Evolutionary conservation across 345 rosid species (phyloP).

Genomic region (Hibiscus tridactylites): DNA sequence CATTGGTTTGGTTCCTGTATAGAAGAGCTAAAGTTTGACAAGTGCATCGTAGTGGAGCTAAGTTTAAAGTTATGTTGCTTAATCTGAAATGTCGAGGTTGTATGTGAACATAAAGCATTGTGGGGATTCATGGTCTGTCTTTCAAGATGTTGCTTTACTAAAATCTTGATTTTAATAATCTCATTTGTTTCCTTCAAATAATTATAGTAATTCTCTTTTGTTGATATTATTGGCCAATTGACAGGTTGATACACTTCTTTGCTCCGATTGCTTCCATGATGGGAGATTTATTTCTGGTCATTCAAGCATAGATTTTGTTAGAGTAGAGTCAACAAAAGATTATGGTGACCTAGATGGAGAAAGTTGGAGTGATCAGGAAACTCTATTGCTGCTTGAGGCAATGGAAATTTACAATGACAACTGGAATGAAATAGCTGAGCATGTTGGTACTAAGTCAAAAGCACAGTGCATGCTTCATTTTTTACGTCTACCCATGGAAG

Average conservation of each 20-base stretch:
- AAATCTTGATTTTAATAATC: slow-evolving; percentile 2
- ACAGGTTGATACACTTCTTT: slow-evolving; percentile 73
- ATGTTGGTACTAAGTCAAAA: slow-evolving; percentile 91
- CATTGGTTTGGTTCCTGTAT: background rate
- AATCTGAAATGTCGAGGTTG: background rate
- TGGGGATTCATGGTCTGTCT: background rate
- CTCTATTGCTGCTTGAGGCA: slow-evolving; percentile 85
- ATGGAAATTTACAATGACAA: slow-evolving; percentile 77
- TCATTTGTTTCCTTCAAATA: background rate
- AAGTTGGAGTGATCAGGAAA: slow-evolving; percentile 94
- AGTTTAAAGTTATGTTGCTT: background rate
- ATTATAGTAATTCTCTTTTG: background rate
- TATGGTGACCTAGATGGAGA: slow-evolving; percentile 75
- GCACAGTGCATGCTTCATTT: slow-evolving; percentile 35
- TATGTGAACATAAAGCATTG: background rate
- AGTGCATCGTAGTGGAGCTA: background rate
- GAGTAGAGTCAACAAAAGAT: slow-evolving; percentile 56
- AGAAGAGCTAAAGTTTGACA: background rate
- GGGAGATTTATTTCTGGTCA: slow-evolving; percentile 57
- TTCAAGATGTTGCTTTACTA: background rate
- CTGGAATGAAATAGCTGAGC: slow-evolving; percentile 91
- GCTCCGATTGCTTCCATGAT: slow-evolving; percentile 74
- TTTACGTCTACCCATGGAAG: slow-evolving; percentile 83
- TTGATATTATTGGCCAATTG: slow-evolving; percentile 15
- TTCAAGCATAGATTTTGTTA: slow-evolving; percentile 78